phyloP scores from a whole-genome alignment of 2,329 filamentous ascomycete species.

The Trichoderma sp. region DNA sequence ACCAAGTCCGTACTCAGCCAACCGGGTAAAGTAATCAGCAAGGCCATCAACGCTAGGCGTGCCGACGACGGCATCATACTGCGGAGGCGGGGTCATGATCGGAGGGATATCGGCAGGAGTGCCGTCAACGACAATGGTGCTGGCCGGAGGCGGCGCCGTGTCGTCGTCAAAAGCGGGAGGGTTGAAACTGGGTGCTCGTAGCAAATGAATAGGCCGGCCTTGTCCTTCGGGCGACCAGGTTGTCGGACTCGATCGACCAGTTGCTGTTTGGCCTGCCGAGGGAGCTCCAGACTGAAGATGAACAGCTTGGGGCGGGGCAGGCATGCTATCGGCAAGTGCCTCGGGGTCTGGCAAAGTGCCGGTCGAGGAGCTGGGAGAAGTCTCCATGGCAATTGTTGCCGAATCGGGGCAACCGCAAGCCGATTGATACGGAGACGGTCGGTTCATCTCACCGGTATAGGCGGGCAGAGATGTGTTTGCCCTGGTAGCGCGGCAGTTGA shows the following conservation, averaged over 20 bases:
- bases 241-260: slow-evolving; percentile 24
- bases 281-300: slow-evolving; percentile 39
- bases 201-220: slow-evolving; percentile 73
- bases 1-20: slow-evolving; percentile 66
- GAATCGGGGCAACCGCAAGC: slow-evolving; percentile 55
- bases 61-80: slow-evolving; percentile 77
- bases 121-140: slow-evolving; percentile 22
- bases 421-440: slow-evolving; percentile 44
- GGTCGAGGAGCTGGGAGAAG: slow-evolving; percentile 64
- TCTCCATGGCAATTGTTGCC: slow-evolving; percentile 52
- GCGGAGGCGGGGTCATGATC: slow-evolving; percentile 75
- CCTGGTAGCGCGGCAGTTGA: slow-evolving; percentile 89
- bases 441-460: slow-evolving; percentile 58
- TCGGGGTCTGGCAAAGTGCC: slow-evolving; percentile 45
- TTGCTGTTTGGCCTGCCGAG: slow-evolving; percentile 33
- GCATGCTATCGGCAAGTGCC: slow-evolving; percentile 36
- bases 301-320: slow-evolving; percentile 54
- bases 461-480: slow-evolving; percentile 83
- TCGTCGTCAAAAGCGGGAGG: slow-evolving; percentile 85
- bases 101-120: slow-evolving; percentile 20
- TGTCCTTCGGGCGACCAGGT: background rate
- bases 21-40: slow-evolving; percentile 81
- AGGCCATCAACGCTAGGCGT: slow-evolving; percentile 64
- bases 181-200: slow-evolving; percentile 81
- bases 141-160: slow-evolving; percentile 37